phyloP scores from a whole-genome alignment of 441 rosid genomes.

The Manihot esculenta region DNA sequence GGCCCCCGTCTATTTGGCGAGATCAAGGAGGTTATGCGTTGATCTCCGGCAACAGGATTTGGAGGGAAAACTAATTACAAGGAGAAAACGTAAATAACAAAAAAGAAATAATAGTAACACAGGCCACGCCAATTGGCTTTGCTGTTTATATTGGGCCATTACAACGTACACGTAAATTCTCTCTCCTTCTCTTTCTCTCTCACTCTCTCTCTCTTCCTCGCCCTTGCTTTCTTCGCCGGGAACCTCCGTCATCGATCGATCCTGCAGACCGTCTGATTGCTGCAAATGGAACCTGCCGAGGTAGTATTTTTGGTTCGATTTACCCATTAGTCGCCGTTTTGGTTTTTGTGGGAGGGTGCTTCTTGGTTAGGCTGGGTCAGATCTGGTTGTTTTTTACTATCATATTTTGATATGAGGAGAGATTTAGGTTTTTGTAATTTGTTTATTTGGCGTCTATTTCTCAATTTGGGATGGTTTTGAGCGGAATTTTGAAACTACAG shows the following conservation, averaged over 20 bases:
- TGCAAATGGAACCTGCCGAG: slow-evolving; percentile 23
- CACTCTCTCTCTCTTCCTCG: slow-evolving; percentile 16
- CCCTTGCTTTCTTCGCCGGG: slow-evolving; percentile 42
- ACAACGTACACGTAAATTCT: background rate
- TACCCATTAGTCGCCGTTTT: slow-evolving; percentile 3
- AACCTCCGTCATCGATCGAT: slow-evolving; percentile 38
- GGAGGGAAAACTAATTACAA: slow-evolving; percentile 36
- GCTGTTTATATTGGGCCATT: slow-evolving; percentile 15
- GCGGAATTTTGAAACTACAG: slow-evolving; percentile 30
- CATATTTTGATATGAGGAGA: slow-evolving; percentile 25
- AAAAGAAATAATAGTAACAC: slow-evolving; percentile 18
- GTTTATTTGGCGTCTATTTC: slow-evolving; percentile 15
- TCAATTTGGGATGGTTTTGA: slow-evolving; percentile 31
- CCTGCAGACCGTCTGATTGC: slow-evolving; percentile 19
- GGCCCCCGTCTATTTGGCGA: slow-evolving; percentile 20
- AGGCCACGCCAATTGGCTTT: slow-evolving; percentile 15
- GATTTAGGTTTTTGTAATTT: slow-evolving; percentile 30
- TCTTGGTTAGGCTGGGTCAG: slow-evolving; percentile 28
- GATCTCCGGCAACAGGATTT: slow-evolving; percentile 19
- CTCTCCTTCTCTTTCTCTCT: too few relatives aligned
- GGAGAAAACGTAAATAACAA: background rate
- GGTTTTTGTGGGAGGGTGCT: slow-evolving; percentile 10
- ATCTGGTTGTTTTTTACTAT: slow-evolving; percentile 45
- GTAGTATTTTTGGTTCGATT: slow-evolving; percentile 19
- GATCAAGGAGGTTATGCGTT: slow-evolving; percentile 1